Conservation (phyloP, 768 basidiomycete species). For the Suillus tomentosus region DNA sequence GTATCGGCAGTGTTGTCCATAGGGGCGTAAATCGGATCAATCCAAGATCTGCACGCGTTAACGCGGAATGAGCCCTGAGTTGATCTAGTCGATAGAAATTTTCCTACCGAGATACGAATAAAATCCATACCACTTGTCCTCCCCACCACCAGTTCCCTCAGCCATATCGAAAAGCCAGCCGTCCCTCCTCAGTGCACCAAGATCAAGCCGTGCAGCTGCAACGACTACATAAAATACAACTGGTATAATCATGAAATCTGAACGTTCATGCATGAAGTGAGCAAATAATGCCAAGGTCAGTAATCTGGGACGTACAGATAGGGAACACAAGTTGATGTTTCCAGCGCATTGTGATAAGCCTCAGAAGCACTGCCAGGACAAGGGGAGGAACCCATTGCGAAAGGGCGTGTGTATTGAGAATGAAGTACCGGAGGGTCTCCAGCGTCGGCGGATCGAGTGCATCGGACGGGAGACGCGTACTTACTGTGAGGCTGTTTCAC, state of each 20-base stretch:
- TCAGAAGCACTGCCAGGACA: constrained; percentile 69
- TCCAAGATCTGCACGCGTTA: constrained; percentile 50
- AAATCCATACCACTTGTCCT: constrained; percentile 77
- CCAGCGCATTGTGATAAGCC: constrained; percentile 76
- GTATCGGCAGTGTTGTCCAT: constrained; percentile 87
- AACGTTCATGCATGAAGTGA: neutral
- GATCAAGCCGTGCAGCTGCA: constrained; percentile 57
- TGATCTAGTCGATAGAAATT: neutral
- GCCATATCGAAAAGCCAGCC: constrained; percentile 86
- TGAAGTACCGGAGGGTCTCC: constrained; percentile 67
- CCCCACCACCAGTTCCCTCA: constrained; percentile 34
- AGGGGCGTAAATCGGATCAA: constrained; percentile 66
- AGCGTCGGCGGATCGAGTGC: constrained; percentile 65
- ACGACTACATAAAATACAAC: constrained; percentile 83
- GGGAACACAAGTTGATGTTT: constrained; percentile 94
- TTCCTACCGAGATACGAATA: constrained; percentile 76
- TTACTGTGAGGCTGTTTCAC: constrained; percentile 69
- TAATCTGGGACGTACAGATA: constrained; percentile 53
- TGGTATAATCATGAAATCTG: constrained; percentile 83
- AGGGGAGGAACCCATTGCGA: constrained; percentile 81
- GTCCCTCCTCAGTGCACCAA: constrained; percentile 54
- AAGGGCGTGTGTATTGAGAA: constrained; percentile 62
- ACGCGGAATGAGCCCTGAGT: neutral
- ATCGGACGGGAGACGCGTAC: constrained; percentile 78
- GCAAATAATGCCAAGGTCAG: constrained; percentile 21